Base-by-base conservation (phyloP, 192 early-diverging fungal genomes). In the Piromyces finnis region DNA sequence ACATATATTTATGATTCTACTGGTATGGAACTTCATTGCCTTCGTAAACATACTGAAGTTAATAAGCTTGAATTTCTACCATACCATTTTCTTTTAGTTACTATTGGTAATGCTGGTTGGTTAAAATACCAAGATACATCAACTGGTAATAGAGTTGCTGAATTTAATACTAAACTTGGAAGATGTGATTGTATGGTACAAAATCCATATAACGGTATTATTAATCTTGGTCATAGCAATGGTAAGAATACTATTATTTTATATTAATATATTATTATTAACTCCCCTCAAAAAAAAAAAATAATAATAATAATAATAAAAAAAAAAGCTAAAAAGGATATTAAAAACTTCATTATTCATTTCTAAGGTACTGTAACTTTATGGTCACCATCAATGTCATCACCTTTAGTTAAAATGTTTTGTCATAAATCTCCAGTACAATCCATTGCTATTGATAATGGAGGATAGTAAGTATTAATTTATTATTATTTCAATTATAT, bases 61-160 rank as follows among this genome's bases (percentile, higher is more conserved):
- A 93, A 91, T 82, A 87, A 88, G 59, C 85, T 98, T 78, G 94
- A 95, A 41, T 98, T 96, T 82, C 84, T 98, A 81, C 95, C 95
- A 29, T 94, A 94, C 84, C 97, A 98, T 84, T 97, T 95, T 82
- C 85, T 98, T 83, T 88, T 98, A 35, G 91, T 91, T 77, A 90
- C 93, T 22, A 90, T 94, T 28, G 94, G 95, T 26, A 93, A 93
- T 82, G 87, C 89, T 12, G 95, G 96, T 29, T 90, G 85, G 36
- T 84, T 98, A 32, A 92, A 93, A 84, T 98, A 97, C 85, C 96
- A 97, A 87, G 97, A 98, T 83, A 93, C 94, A 28, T 97, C 97
- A 0, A 96, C 94, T 77, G 97, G 97, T 68, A 80, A 90, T 51
- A 84, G 96, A 12, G 92, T 95, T 11, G 91, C 92, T 37, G 94